Evolutionary conservation across 768 basidiomycete genomes (phyloP).

Genomic region (Mrakia blollopis): DNA sequence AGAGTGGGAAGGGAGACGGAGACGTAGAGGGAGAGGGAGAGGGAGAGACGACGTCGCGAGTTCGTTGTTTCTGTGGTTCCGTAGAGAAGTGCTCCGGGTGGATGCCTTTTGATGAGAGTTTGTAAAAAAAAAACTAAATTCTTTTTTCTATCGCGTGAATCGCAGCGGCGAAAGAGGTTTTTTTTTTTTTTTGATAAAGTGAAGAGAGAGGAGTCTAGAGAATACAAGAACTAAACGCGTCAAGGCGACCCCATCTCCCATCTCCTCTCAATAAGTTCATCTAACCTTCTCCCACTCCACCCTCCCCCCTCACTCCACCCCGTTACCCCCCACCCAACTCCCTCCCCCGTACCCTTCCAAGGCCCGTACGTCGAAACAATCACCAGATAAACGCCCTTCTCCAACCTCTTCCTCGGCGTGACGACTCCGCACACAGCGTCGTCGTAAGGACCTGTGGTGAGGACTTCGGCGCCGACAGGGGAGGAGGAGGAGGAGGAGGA

Average conservation of each 20-base stretch:
- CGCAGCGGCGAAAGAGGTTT: no score
- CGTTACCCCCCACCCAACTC: not conserved
- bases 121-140: no score
- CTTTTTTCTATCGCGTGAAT: no score
- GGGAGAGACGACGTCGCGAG: not conserved
- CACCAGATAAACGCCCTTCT: not conserved
- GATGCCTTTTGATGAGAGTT: slow-evolving; percentile 1
- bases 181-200: no score
- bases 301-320: not conserved
- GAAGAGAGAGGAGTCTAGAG: no score
- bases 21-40: not conserved
- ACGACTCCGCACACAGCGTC: slow-evolving; percentile 69
- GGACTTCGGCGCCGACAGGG: slow-evolving; percentile 43
- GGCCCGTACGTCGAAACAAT: not conserved
- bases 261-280: not conserved
- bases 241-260: no score
- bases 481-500: no score
- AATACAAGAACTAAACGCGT: no score
- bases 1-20: not conserved
- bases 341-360: not conserved
- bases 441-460: slow-evolving; percentile 74
- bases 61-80: not conserved
- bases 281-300: not conserved
- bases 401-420: slow-evolving; percentile 37
- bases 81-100: not conserved